phyloP scores from a whole-genome alignment of 2,329 filamentous ascomycete species.

The Ophiosphaerella narmari region DNA sequence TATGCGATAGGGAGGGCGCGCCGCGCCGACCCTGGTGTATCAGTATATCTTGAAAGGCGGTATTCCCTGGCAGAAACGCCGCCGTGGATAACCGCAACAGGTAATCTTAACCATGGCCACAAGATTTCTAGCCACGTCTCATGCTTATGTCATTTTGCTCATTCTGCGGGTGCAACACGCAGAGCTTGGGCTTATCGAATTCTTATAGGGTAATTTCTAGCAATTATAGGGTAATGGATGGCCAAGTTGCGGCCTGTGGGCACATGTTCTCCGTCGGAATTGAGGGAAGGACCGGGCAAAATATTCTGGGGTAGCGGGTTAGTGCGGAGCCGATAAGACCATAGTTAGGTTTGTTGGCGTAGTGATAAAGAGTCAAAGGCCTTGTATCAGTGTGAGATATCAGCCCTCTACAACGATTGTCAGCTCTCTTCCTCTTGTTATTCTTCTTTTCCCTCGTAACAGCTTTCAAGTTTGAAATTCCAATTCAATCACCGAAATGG shows the following conservation, averaged over 20 bases:
- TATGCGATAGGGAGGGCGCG: slow-evolving; percentile 18
- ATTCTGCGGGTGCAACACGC: slow-evolving; percentile 24
- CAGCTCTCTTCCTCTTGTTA: neutral
- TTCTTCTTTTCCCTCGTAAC: neutral
- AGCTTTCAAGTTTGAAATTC: neutral
- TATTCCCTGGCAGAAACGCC: slow-evolving; percentile 28
- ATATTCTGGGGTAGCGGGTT: slow-evolving; percentile 22
- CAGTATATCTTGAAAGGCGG: slow-evolving; percentile 15
- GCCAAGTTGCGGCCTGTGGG: slow-evolving; percentile 16
- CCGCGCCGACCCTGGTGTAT: slow-evolving; percentile 12
- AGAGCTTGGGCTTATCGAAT: slow-evolving; percentile 33
- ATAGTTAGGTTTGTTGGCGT: slow-evolving; percentile 1
- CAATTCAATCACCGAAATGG: neutral
- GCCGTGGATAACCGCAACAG: slow-evolving; percentile 39
- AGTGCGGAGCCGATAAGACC: slow-evolving; percentile 31
- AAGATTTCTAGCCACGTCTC: slow-evolving; percentile 18
- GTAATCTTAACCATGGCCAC: slow-evolving; percentile 33
- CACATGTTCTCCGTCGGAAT: slow-evolving; percentile 18
- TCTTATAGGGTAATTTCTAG: slow-evolving; percentile 40
- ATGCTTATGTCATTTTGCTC: slow-evolving; percentile 35
- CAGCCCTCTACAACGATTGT: neutral
- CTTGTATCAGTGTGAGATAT: slow-evolving; percentile 4
- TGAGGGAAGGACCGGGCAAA: slow-evolving; percentile 1
- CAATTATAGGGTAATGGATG: slow-evolving; percentile 45
- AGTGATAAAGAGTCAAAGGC: slow-evolving; percentile 15